A percentile compares a stretch with the other conserved stretches of the same genome.
Conservation (phyloP, 2,329 filamentous ascomycete genomes). For the Diplocarpon mali region DNA sequence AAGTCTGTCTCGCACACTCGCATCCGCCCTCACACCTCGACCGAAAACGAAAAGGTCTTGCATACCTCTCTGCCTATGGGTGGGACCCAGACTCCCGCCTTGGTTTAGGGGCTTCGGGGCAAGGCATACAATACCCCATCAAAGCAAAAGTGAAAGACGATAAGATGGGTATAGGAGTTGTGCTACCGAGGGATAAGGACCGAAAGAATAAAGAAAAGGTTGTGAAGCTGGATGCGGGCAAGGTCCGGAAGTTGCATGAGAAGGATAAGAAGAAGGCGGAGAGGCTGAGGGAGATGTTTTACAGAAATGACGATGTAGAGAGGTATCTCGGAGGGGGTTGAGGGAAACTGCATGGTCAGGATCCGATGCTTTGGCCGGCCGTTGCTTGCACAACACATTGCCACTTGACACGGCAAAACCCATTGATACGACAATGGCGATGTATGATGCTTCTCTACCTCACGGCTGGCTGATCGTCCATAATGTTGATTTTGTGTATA, state of each 20-base stretch:
- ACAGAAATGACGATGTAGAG: conserved; percentile 63
- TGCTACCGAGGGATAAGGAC: conserved; percentile 28
- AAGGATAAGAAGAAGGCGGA: conserved; percentile 53
- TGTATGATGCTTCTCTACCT: no score
- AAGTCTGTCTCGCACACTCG: conserved; percentile 57
- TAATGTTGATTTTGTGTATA: no score
- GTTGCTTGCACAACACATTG: no score
- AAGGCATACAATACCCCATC: conserved; percentile 65
- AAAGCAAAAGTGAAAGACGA: conserved; percentile 60
- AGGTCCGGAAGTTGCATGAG: conserved; percentile 49
- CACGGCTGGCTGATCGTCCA: no score
- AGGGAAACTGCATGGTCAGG: not conserved
- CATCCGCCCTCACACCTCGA: conserved; percentile 64
- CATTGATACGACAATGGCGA: no score
- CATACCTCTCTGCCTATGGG: conserved; percentile 53
- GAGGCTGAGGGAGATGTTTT: conserved; percentile 59
- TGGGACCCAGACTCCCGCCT: conserved; percentile 64
- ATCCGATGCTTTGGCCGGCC: not conserved
- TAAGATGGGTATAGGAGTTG: conserved; percentile 59
- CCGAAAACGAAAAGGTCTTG: conserved; percentile 57
- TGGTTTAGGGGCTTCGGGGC: conserved; percentile 59
- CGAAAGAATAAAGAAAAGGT: conserved; percentile 32
- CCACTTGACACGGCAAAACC: no score
- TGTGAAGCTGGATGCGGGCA: conserved; percentile 55
- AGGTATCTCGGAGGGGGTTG: conserved; percentile 39